phyloP scores from a whole-genome alignment of 1,139 yeast species.

The Candida buenavistaensis region DNA sequence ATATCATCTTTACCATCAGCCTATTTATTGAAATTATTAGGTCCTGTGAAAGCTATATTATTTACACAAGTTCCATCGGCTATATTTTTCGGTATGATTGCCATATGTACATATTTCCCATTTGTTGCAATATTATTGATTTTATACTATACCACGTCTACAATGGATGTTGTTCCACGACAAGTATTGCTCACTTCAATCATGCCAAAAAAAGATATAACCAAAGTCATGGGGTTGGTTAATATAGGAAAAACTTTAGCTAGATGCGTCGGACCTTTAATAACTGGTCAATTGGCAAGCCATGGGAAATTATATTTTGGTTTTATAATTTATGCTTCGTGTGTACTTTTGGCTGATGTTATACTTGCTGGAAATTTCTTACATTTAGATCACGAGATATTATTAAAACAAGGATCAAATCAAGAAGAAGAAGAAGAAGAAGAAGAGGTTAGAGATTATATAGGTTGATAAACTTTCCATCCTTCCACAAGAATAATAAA shows the following conservation, averaged over 20 bases:
- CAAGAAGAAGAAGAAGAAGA: conserved; percentile 3
- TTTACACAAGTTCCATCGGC: conserved; percentile 83
- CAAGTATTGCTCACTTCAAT: conserved; percentile 74
- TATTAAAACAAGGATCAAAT: conserved; percentile 22
- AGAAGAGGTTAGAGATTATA: no score
- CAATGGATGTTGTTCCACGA: conserved; percentile 92
- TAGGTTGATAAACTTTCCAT: no score
- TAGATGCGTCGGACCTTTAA: conserved; percentile 74
- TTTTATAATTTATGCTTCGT: conserved; percentile 61
- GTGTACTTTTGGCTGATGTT: conserved; percentile 48
- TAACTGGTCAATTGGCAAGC: conserved; percentile 74
- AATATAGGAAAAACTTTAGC: conserved; percentile 86
- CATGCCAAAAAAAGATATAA: conserved; percentile 61
- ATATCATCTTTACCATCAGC: conserved; percentile 42
- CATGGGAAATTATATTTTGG: conserved; percentile 51
- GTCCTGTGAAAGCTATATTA: conserved; percentile 78
- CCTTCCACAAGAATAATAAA: no score
- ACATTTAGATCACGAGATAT: conserved; percentile 38
- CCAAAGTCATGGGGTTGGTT: conserved; percentile 80
- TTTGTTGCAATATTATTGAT: conserved; percentile 53
- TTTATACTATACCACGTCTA: conserved; percentile 54
- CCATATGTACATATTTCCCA: conserved; percentile 22
- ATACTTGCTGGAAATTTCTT: conserved; percentile 42
- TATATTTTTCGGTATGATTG: conserved; percentile 45
- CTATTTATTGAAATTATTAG: conserved; percentile 60